These are phyloP conservation scores for Trichomonascus vanleenenianus DNA, from an alignment of 805 yeast species.

Conservation along the genomic window DNA sequence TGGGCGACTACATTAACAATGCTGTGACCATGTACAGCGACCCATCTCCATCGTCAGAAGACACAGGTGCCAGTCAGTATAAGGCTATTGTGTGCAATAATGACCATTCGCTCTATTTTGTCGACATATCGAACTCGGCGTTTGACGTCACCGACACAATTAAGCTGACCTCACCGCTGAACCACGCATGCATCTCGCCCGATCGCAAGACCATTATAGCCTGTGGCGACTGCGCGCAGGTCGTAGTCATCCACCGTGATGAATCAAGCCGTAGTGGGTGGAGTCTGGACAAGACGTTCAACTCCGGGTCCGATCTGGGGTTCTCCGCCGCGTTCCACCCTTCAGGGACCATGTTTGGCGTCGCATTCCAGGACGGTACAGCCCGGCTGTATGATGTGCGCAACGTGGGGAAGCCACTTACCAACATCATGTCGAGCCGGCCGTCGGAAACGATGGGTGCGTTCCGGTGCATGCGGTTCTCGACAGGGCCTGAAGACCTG, in stretches of 20 bases:
- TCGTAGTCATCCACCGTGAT: conserved; percentile 38
- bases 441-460: conserved; percentile 48
- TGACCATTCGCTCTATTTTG: conserved; percentile 61
- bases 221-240: conserved; percentile 70
- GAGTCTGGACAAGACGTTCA: conserved; percentile 33
- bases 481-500: conserved; percentile 65
- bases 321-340: conserved; percentile 74
- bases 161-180: conserved; percentile 57
- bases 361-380: conserved; percentile 80
- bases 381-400: conserved; percentile 73
- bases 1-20: conserved; percentile 82
- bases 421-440: conserved; percentile 36
- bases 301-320: conserved; percentile 66
- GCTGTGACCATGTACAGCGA: conserved; percentile 42
- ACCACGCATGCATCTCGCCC: conserved; percentile 64
- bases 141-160: conserved; percentile 38
- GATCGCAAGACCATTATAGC: conserved; percentile 51
- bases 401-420: conserved; percentile 34
- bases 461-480: conserved; percentile 55
- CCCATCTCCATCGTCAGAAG: conserved; percentile 24
- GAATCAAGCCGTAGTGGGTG: conserved; percentile 22
- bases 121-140: conserved; percentile 47
- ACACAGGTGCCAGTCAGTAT: conserved; percentile 1
- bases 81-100: conserved; percentile 75
- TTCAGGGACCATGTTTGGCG: conserved; percentile 67